Evolutionary conservation across 495 filamentous ascomycete species (phyloP).

Genomic region (Achaetomiella virescens): DNA sequence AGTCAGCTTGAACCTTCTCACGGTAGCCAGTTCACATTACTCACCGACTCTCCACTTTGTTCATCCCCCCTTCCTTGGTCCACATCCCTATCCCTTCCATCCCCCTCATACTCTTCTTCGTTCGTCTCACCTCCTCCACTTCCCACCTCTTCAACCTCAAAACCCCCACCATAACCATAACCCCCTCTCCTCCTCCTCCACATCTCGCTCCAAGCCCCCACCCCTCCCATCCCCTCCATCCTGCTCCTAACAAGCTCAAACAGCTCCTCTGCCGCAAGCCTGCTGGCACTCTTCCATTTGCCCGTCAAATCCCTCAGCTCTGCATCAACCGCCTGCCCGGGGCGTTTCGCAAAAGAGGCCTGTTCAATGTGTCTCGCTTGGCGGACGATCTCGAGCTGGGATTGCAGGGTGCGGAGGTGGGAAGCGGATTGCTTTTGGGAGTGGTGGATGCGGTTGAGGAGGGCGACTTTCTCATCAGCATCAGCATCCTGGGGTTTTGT

Average conservation of each 20-base stretch:
- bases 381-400: conserved; percentile 13
- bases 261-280: conserved; percentile 27
- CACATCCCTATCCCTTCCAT: background rate
- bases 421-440: background rate
- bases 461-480: background rate
- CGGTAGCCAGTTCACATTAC: background rate
- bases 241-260: conserved; percentile 25
- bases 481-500: background rate
- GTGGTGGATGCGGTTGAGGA: conserved; percentile 4
- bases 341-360: background rate
- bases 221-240: conserved; percentile 26
- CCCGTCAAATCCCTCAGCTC: conserved; percentile 18
- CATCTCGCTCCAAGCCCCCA: conserved; percentile 22
- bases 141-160: conserved; percentile 1
- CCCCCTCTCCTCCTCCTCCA: conserved; percentile 7
- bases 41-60: conserved; percentile 14
- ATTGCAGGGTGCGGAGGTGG: conserved; percentile 8
- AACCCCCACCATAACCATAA: background rate
- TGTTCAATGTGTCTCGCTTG: conserved; percentile 21
- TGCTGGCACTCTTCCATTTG: conserved; percentile 23
- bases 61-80: conserved; percentile 10
- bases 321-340: conserved; percentile 10
- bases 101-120: conserved; percentile 3
- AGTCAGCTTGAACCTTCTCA: conserved; percentile 9
- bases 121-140: background rate